Evolutionary conservation across 768 basidiomycete genomes (phyloP).

Genomic region (Phallus indusiatus): DNA sequence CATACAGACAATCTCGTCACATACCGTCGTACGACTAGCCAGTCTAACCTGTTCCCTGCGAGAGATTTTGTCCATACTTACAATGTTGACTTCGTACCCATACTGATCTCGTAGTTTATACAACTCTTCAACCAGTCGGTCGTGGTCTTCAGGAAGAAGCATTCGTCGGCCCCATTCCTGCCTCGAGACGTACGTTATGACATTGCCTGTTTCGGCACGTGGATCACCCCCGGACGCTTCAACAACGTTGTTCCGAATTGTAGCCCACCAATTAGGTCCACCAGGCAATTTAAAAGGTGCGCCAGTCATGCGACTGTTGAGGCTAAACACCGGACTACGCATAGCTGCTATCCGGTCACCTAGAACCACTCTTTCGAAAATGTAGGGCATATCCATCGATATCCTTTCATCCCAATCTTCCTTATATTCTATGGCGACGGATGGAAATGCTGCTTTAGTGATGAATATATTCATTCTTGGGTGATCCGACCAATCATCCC

Average conservation of each 20-base stretch:
- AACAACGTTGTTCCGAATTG: slow-evolving; percentile 63
- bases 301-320: slow-evolving; percentile 68
- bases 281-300: slow-evolving; percentile 69
- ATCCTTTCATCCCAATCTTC: slow-evolving; percentile 80
- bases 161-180: slow-evolving; percentile 85
- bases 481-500: slow-evolving; percentile 83
- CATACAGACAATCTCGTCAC: slow-evolving; percentile 16
- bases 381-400: slow-evolving; percentile 55
- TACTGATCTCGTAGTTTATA: slow-evolving; percentile 56
- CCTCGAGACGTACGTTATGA: slow-evolving; percentile 88
- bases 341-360: slow-evolving; percentile 83
- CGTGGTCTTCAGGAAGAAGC: slow-evolving; percentile 68
- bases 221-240: slow-evolving; percentile 50
- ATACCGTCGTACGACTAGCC: slow-evolving; percentile 77
- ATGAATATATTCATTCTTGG: slow-evolving; percentile 88
- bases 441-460: slow-evolving; percentile 71
- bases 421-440: slow-evolving; percentile 66
- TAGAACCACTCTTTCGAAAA: slow-evolving; percentile 82
- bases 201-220: slow-evolving; percentile 30
- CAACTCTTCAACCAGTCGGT: slow-evolving; percentile 66
- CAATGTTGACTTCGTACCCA: slow-evolving; percentile 84
- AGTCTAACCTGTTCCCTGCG: slow-evolving; percentile 72
- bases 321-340: slow-evolving; percentile 51
- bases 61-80: slow-evolving; percentile 73
- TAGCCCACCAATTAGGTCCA: slow-evolving; percentile 76